Base-by-base conservation (phyloP, 208 protist species). In the Acanthamoeba polyphaga region DNA sequence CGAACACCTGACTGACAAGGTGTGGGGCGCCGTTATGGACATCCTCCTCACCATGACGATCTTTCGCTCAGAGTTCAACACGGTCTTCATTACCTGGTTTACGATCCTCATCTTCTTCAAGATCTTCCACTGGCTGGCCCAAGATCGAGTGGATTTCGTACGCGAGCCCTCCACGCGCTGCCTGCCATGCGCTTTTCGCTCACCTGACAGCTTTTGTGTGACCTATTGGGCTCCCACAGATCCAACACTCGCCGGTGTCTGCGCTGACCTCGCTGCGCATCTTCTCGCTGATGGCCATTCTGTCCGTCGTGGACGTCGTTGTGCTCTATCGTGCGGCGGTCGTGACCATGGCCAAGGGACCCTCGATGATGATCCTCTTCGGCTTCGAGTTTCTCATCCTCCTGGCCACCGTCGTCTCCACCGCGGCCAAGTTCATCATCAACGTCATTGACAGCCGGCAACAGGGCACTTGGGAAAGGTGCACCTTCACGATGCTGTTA, bases 11-110 rank as follows among this genome's bases (percentile, higher is more conserved):
- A 85, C 76, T 2, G 89, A 78, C 34, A 34, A 80, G 34, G 51
- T 94, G n/a, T 62, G 34, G 38, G 68, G n/a, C 64, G 88, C 95
- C 1, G 84, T 96, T 22, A 97, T 88, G 19, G 96, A 97, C 70
- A 97, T 95, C 22, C 95, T 95, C 58, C 80, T 97, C 10, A 95
- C 95, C 27, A 95, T 97, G 80, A 96, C 96, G 24, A 96, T 97
- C 68, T 97, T 97, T 84, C 95, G 96, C 9, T 82, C 95, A 34
- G 96, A 97, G 64, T 92, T 97, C 72, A 95, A 95, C 60, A 34
- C 89, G 2, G 29, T 46, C 51, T 96, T 97, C 70, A 53, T 96
- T 0, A 38, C 49, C 2, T 66, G 96, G 24, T 97, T 97, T 60
- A 93, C 87, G 13, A 43, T 66, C 32, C 90, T 97, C 3, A 82